These are phyloP conservation scores for Aspergillus sp. DNA, from an alignment of 2,329 filamentous ascomycete genomes.

Conservation along the genomic window DNA sequence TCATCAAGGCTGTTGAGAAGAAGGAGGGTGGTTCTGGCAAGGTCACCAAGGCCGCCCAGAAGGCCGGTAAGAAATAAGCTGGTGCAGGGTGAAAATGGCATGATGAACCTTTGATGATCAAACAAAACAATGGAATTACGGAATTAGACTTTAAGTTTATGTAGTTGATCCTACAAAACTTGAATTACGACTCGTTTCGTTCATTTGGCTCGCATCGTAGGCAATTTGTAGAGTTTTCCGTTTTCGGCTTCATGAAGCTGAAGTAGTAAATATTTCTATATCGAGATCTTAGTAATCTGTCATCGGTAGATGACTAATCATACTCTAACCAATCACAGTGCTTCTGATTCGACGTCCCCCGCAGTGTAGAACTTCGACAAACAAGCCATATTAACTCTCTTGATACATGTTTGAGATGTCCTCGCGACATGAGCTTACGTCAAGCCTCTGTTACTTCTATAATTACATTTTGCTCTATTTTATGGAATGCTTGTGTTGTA, in stretches of 20 bases:
- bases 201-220: neutral
- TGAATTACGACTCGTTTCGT: conserved; percentile 10
- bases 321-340: no score
- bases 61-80: conserved; percentile 52
- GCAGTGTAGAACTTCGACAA: no score
- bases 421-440: no score
- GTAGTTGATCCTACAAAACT: conserved; percentile 9
- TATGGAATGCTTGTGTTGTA: no score
- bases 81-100: conserved; percentile 3
- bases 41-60: conserved; percentile 63
- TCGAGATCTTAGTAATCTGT: neutral
- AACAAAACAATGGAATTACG: conserved; percentile 9
- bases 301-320: no score
- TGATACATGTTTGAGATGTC: no score
- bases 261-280: neutral
- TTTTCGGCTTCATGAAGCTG: neutral
- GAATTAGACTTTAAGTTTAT: conserved; percentile 10
- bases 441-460: no score
- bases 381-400: no score
- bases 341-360: no score
- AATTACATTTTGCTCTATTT: no score
- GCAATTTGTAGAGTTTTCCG: neutral
- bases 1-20: conserved; percentile 74
- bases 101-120: conserved; percentile 11
- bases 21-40: conserved; percentile 59